Base-by-base conservation (phyloP, 1,139 yeast genomes). In the Williopsis jadinii region DNA sequence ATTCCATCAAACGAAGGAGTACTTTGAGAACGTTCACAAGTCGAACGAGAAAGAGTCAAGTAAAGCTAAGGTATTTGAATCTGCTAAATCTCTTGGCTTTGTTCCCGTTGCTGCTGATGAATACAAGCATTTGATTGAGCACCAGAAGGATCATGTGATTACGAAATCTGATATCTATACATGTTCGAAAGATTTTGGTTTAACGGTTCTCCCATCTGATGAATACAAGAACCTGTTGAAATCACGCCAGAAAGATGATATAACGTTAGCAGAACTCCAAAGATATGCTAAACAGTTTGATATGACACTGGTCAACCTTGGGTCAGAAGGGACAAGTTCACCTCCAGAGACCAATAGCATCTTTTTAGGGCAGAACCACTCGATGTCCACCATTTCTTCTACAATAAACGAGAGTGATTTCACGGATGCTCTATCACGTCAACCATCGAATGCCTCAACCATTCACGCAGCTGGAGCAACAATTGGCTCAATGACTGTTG, bases 51-150 rank as follows among this genome's bases (percentile, higher is more conserved):
- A 60, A 40, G 58, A 54, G 35, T 38, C 49, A 3, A 46, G 51
- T 28, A 53, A 53, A 32, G 64, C 58, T 5, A 59, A 56, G 37
- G 53, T 60, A 11, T 44, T 59, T 34, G 62, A 56, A 24, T 57
- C 64, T 32, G 62, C 66, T 3, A 61, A 55, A 36, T 51, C 65
- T 2, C 50, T 62, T 19, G 68, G 67, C 1, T 58, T 61, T 43
- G 63, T 62, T 26, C 59, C 65, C 3, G 52, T 61, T 34, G 54
- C 63, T 3, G 53, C 59, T 31, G 61, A 59, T 26, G 64, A 61
- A 34, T 60, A 62, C 44, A 58, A 55, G 29, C 51, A 53, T 12
- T 40, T 61, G 29, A 32, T 56, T 12, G 62, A 56, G 14, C 55
- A 55, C 31, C 63, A 60, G 42, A 57, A 59, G 37, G 59, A 55